Percentiles rank a stretch among this genome's conserved stretches.
These are phyloP conservation scores for Penicillium roqueforti DNA, from an alignment of 495 filamentous ascomycete genomes.

Conservation along the genomic window DNA sequence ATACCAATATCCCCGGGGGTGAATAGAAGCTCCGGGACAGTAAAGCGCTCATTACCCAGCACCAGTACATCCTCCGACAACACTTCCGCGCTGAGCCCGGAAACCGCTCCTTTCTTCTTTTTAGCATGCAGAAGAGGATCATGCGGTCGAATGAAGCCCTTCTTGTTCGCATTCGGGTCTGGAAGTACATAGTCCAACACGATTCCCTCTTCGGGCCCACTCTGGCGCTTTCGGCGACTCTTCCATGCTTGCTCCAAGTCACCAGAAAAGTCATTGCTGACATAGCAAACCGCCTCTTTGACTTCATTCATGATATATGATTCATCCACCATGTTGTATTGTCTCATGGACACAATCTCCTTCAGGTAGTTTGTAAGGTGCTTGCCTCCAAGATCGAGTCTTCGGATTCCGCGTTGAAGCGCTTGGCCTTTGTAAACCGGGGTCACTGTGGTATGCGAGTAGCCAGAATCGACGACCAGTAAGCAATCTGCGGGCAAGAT, in stretches of 20 bases:
- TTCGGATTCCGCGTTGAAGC: conserved; percentile 74
- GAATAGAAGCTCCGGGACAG: conserved; percentile 87
- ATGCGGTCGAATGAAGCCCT: conserved; percentile 72
- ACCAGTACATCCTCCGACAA: conserved; percentile 77
- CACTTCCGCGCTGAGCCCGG: conserved; percentile 50
- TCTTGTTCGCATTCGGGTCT: conserved; percentile 72
- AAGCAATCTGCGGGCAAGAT: conserved; percentile 70
- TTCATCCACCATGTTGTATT: conserved; percentile 94
- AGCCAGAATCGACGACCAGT: conserved; percentile 84
- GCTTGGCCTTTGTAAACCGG: conserved; percentile 78
- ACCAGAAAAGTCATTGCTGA: conserved; percentile 68
- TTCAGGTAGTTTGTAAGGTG: conserved; percentile 93
- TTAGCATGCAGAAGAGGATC: conserved; percentile 60
- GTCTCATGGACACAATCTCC: conserved; percentile 79
- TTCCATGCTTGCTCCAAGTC: conserved; percentile 87
- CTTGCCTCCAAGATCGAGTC: conserved; percentile 89
- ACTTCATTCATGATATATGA: conserved; percentile 89
- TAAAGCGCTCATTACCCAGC: conserved; percentile 86
- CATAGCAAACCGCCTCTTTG: conserved; percentile 85
- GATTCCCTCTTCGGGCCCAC: conserved; percentile 56
- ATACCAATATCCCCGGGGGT: conserved; percentile 82
- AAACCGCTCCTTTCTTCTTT: conserved; percentile 51
- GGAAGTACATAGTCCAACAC: conserved; percentile 91
- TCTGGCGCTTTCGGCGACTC: conserved; percentile 53
- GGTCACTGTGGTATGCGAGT: conserved; percentile 90